Percentiles rank a stretch among this genome's conserved stretches.
Evolutionary conservation across 202 grass and related monocot genomes (phyloP).

Genomic region (Bolboschoenoplectus hybrid): DNA sequence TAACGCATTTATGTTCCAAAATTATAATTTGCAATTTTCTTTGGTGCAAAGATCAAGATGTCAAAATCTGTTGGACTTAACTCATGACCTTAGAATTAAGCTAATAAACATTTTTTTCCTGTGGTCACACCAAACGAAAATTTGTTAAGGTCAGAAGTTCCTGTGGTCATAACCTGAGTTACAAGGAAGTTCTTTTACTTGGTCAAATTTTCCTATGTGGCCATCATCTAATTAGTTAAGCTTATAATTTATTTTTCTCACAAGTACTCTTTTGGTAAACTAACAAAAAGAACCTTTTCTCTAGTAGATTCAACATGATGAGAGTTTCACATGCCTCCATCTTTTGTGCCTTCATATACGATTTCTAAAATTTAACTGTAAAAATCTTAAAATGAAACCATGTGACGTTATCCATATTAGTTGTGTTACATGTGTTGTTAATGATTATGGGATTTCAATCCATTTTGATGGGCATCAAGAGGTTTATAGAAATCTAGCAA

Average conservation of each 20-base stretch:
- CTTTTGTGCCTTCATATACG: neutral
- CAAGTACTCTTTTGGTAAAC: no score
- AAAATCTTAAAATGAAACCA: neutral
- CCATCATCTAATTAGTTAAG: no score
- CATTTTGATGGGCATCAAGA: neutral
- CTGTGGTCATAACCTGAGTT: neutral
- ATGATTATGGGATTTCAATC: neutral
- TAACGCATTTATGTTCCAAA: neutral
- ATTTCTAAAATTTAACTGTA: neutral
- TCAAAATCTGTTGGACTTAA: neutral
- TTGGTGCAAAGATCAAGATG: slow-evolving; percentile 10
- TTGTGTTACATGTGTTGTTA: neutral
- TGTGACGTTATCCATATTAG: neutral
- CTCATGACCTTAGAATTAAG: neutral
- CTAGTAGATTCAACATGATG: neutral
- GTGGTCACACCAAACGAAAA: neutral
- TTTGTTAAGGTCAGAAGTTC: neutral
- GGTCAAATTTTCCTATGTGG: no score
- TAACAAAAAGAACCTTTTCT: no score
- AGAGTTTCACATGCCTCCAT: neutral
- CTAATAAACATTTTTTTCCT: neutral
- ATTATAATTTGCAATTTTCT: neutral
- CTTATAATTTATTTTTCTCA: no score
- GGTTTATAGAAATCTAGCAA: neutral
- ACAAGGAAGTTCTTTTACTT: no score